A percentile compares a stretch with the other conserved stretches of the same genome.
These are phyloP conservation scores for Penicillium longicatenatum DNA, from an alignment of 495 filamentous ascomycete species.

Conservation along the genomic window DNA sequence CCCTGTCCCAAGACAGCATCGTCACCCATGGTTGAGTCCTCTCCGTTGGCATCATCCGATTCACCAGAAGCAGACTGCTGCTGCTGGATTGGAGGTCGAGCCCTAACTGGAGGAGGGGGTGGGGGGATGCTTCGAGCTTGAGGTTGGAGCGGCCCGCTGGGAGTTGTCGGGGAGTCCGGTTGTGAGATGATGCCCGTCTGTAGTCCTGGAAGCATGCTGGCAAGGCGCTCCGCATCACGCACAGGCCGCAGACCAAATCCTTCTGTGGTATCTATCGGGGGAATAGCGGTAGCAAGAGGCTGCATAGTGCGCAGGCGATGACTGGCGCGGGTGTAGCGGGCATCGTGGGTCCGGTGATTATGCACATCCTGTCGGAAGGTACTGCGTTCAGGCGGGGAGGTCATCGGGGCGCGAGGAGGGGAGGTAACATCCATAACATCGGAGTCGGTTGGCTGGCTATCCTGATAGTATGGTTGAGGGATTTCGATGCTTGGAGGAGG, in stretches of 20 bases:
- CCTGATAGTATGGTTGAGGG: constrained; percentile 57
- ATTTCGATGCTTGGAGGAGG: constrained; percentile 78
- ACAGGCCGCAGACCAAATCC: constrained; percentile 77
- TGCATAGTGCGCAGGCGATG: constrained; percentile 61
- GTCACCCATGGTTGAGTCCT: constrained; percentile 64
- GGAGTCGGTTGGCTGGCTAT: constrained; percentile 48
- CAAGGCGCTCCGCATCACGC: constrained; percentile 82
- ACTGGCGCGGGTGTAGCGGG: constrained; percentile 46
- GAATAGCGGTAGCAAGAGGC: constrained; percentile 66
- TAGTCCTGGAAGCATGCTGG: constrained; percentile 77
- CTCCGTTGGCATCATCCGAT: constrained; percentile 80
- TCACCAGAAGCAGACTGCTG: constrained; percentile 87
- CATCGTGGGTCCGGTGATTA: constrained; percentile 58
- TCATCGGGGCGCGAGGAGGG: constrained; percentile 66
- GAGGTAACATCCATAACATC: constrained; percentile 64
- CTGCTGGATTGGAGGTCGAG: constrained; percentile 81
- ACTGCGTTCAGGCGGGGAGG: constrained; percentile 74
- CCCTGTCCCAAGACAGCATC: constrained; percentile 64
- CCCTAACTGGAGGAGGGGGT: constrained; percentile 42
- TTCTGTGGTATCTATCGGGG: constrained; percentile 73
- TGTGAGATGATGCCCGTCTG: constrained; percentile 77
- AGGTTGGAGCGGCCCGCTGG: constrained; percentile 64
- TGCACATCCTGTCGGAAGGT: constrained; percentile 59
- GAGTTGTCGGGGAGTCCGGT: constrained; percentile 91
- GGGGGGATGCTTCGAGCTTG: constrained; percentile 46